These are phyloP conservation scores for Secale cereale DNA, from an alignment of 176 grass and related monocot genomes.

Conservation along the genomic window DNA sequence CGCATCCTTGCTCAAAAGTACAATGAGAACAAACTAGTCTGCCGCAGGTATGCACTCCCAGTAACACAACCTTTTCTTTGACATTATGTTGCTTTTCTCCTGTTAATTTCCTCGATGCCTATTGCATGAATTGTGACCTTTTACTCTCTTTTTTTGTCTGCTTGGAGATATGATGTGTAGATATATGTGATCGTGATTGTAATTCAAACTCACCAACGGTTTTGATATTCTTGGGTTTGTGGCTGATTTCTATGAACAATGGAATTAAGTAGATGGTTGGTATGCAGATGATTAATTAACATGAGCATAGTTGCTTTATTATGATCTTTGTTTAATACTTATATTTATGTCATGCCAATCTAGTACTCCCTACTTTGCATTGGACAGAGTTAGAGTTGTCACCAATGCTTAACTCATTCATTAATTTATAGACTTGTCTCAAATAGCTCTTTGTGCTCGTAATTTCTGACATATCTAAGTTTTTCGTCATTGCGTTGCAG, in stretches of 20 bases:
- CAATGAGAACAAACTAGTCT: constrained; percentile 34
- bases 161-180: no score
- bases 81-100: no score
- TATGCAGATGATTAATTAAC: not conserved
- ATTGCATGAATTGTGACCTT: not conserved
- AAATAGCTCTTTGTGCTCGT: no score
- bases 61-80: no score
- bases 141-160: not conserved
- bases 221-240: not conserved
- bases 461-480: not conserved
- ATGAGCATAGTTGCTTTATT: no score
- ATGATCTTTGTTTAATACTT: no score
- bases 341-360: no score
- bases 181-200: not conserved
- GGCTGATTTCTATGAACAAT: not conserved
- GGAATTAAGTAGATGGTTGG: not conserved
- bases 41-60: constrained; percentile 34
- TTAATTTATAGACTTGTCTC: no score
- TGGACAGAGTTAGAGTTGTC: no score
- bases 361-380: no score
- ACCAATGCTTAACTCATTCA: no score
- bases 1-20: constrained; percentile 18
- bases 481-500: not conserved
- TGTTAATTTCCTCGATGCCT: no score
- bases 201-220: not conserved